A percentile compares a stretch with the other conserved stretches of the same genome.
Conservation (phyloP, 352 stramenopile genomes). For the Elongisporangium undulatum region DNA sequence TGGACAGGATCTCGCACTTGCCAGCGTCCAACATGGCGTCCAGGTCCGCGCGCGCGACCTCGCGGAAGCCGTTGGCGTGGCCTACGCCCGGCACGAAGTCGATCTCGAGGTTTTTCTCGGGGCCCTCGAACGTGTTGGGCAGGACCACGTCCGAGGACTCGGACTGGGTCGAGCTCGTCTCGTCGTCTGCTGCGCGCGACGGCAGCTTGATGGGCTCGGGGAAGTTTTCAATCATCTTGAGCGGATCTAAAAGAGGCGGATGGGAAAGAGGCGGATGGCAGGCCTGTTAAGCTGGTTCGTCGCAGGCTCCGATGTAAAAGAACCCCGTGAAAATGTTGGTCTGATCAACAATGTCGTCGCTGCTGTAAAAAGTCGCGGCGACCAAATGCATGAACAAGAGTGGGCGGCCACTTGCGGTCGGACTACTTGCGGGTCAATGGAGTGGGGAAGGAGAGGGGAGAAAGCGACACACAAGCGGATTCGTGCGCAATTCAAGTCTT, state of each 20-base stretch:
- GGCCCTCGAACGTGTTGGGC: conserved; percentile 95
- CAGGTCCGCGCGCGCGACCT: conserved; percentile 82
- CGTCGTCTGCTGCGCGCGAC: conserved; percentile 33
- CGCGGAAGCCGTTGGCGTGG: conserved; percentile 86
- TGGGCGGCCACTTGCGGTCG: conserved; percentile 15
- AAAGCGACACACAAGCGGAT: background rate
- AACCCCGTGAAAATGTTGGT: conserved; percentile 88
- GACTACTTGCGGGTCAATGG: conserved; percentile 12
- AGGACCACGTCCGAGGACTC: conserved; percentile 42
- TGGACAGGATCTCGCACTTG: conserved; percentile 96
- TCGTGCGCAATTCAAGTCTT: conserved; percentile 1
- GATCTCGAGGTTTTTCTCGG: conserved; percentile 97
- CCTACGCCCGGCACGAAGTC: conserved; percentile 85
- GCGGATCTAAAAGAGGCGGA: conserved; percentile 8
- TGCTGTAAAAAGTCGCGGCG: conserved; percentile 63
- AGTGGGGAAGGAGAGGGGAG: conserved; percentile 1
- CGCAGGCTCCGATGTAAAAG: conserved; percentile 88
- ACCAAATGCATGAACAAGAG: conserved; percentile 79
- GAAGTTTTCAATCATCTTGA: conserved; percentile 48
- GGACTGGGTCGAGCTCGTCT: conserved; percentile 71
- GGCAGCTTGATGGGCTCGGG: conserved; percentile 66
- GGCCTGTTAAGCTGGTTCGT: conserved; percentile 82
- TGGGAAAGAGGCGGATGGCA: conserved; percentile 3
- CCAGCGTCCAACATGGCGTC: conserved; percentile 94
- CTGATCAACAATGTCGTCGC: conserved; percentile 85